Base-by-base conservation (phyloP, 768 basidiomycete species). In the Suillus sp. region DNA sequence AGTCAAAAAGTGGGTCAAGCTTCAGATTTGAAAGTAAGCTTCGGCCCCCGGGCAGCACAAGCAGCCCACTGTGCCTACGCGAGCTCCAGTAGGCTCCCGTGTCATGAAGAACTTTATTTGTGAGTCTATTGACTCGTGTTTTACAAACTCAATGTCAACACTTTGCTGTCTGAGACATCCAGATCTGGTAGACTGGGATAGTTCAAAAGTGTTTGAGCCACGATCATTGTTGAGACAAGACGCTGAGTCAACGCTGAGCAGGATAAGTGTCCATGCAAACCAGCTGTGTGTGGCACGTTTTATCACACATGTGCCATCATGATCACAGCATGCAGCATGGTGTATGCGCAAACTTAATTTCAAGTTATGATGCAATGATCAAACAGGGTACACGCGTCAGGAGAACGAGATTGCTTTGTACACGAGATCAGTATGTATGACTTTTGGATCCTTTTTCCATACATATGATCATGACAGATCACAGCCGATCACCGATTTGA, bases 1-100 rank as follows among this genome's bases (percentile, higher is more conserved):
- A 50, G 27, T 50, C 27, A 50, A 51, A 25, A 30, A 51, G 50
- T 20, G 50, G 27, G 30, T 51, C 50, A 51, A 51, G 50, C 14
- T 20, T 30, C 16, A 50, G 48, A 50, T 50, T 27, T 30, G 30
- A 18, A 30, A 3, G 8, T 4, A 50, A 27, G 1, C 4, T 8
- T 16, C 16, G 50, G 27, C 48, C 48, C 48, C 48, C 48, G 48
- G 22, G 45, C 45, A 25, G 22, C 13, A 6, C 45, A 47, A 47
- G 25, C 14, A 27, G 25, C 14, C 7, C 22, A 48, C 18, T 51
- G 9, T 18, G 48, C 18, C 20, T 43, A n/a, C 42, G 16, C 9
- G 22, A 27, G 25, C 22, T 27, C 27, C 16, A 50, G 48, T 20
- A 50, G 27, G 48, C 50, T 20, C 20, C 30, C 20, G 50, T 32